phyloP scores from a whole-genome alignment of 352 stramenopile genomes.

The Pythium oligandrum region DNA sequence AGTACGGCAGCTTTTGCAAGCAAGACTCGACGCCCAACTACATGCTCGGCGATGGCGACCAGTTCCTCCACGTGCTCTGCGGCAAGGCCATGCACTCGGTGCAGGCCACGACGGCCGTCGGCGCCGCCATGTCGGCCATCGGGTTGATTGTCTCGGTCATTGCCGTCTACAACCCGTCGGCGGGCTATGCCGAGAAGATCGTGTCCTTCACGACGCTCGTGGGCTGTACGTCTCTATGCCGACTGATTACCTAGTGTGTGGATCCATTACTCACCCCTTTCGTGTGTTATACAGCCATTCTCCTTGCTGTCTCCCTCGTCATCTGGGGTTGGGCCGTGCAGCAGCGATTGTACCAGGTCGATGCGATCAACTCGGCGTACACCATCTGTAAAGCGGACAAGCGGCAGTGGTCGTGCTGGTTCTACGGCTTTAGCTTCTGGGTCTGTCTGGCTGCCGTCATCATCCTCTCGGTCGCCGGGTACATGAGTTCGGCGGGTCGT shows the following conservation, averaged over 20 bases:
- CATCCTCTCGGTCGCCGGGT: conserved; percentile 69
- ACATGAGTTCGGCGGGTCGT: conserved; percentile 71
- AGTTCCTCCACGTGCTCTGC: conserved; percentile 70
- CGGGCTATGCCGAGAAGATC: conserved; percentile 63
- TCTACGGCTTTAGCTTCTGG: conserved; percentile 87
- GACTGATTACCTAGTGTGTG: conserved; percentile 1
- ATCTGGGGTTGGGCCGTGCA: conserved; percentile 77
- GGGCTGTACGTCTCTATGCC: conserved; percentile 43
- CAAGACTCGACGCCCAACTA: conserved; percentile 60
- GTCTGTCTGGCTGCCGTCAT: conserved; percentile 78
- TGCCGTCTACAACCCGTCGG: conserved; percentile 71
- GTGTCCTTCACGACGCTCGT: conserved; percentile 82
- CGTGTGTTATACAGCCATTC: conserved; percentile 33
- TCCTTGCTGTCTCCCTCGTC: conserved; percentile 68
- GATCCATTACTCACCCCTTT: not conserved
- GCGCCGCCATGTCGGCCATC: conserved; percentile 54
- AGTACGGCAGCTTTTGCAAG: conserved; percentile 72
- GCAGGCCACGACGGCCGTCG: conserved; percentile 58
- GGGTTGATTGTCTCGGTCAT: conserved; percentile 61
- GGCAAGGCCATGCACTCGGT: conserved; percentile 66
- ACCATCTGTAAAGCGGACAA: conserved; percentile 65
- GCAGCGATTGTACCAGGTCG: conserved; percentile 74
- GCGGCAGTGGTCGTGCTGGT: conserved; percentile 77
- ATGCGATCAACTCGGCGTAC: conserved; percentile 74
- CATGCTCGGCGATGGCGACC: conserved; percentile 72